Percentiles rank a stretch among this genome's conserved stretches.
phyloP scores from a whole-genome alignment of 192 early-diverging fungal species.

The Rhizophagus sp. region DNA sequence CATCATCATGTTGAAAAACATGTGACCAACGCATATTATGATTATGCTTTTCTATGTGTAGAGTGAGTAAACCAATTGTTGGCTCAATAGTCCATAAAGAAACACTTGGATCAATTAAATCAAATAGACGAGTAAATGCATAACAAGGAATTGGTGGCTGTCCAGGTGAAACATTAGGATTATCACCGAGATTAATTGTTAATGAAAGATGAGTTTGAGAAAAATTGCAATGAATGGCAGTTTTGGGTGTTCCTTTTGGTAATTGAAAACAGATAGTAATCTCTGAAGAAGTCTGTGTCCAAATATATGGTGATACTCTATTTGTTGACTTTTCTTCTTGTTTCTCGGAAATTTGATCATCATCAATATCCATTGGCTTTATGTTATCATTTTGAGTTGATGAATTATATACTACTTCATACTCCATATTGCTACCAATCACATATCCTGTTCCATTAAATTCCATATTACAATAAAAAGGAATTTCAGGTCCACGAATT shows the following conservation, averaged over 20 bases:
- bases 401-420: conserved; percentile 33
- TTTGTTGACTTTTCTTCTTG: neutral
- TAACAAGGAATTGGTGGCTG: conserved; percentile 21
- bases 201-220: conserved; percentile 48
- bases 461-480: conserved; percentile 52
- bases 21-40: conserved; percentile 65
- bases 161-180: neutral
- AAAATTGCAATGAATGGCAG: conserved; percentile 62
- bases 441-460: conserved; percentile 42
- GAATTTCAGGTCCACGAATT: conserved; percentile 52
- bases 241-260: conserved; percentile 49
- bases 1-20: conserved; percentile 61
- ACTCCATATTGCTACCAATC: conserved; percentile 41
- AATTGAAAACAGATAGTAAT: conserved; percentile 65
- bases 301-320: conserved; percentile 55
- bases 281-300: conserved; percentile 68
- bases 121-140: conserved; percentile 39
- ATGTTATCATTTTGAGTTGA: conserved; percentile 27
- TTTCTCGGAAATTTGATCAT: conserved; percentile 20
- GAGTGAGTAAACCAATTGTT: conserved; percentile 53
- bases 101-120: conserved; percentile 54
- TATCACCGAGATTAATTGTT: conserved; percentile 38
- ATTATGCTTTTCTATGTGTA: conserved; percentile 64
- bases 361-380: conserved; percentile 31
- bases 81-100: conserved; percentile 71